Percentiles rank a stretch among this genome's conserved stretches.
Evolutionary conservation across 192 early-diverging fungal species (phyloP).

Genomic region (Gaertneriomyces semiglobifer): DNA sequence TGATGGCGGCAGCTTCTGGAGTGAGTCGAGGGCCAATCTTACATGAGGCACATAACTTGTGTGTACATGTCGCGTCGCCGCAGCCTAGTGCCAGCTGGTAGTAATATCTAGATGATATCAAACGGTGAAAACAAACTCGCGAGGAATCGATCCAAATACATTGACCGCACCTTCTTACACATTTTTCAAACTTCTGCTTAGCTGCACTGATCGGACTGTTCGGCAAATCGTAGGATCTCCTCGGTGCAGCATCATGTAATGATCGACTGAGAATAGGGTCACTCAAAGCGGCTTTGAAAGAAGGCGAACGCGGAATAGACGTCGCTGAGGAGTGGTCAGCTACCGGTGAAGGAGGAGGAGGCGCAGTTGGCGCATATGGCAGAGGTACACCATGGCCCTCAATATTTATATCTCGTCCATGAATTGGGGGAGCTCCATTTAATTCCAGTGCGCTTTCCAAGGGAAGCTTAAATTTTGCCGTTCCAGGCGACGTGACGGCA

Average conservation of each 20-base stretch:
- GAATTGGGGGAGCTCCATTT: no score
- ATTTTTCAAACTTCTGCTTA: constrained; percentile 22
- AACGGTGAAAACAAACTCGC: not conserved
- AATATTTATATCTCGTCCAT: no score
- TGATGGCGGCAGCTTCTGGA: constrained; percentile 49
- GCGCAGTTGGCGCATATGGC: no score
- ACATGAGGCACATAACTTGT: constrained; percentile 46
- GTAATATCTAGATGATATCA: constrained; percentile 40
- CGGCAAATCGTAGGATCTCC: constrained; percentile 21
- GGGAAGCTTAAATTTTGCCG: no score
- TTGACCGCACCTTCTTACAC: constrained; percentile 22
- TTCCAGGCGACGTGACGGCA: no score
- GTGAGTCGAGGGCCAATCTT: constrained; percentile 28
- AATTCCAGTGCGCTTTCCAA: no score
- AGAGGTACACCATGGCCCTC: no score
- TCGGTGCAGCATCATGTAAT: constrained; percentile 24
- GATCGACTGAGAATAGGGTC: constrained; percentile 32
- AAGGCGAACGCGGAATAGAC: constrained; percentile 22
- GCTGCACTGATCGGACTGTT: constrained; percentile 13
- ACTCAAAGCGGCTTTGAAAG: constrained; percentile 33
- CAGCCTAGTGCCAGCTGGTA: constrained; percentile 52
- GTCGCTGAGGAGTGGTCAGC: no score
- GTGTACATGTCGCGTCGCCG: constrained; percentile 36
- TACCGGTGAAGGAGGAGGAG: no score
- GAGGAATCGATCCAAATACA: not conserved